Conservation (phyloP, 768 basidiomycete species). For the Naematelia aurantialba region DNA sequence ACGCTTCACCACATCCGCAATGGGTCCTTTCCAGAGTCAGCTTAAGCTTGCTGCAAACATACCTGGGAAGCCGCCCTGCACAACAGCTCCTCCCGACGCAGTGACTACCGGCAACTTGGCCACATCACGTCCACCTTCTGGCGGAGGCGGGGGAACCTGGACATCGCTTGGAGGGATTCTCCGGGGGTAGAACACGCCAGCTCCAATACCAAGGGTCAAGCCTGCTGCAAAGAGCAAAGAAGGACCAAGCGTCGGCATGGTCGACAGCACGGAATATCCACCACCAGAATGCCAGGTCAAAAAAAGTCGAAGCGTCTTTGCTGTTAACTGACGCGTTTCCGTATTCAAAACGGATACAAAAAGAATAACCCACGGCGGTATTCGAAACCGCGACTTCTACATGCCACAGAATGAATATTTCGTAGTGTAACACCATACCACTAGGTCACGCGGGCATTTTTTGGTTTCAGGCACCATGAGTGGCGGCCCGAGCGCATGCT, state of each 20-base stretch:
- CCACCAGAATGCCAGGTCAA: background rate
- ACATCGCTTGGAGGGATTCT: conserved; percentile 25
- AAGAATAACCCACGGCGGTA: conserved; percentile 6
- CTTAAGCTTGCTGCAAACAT: conserved; percentile 27
- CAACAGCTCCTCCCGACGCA: conserved; percentile 26
- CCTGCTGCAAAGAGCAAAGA: conserved; percentile 72
- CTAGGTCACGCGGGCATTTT: conserved; percentile 6
- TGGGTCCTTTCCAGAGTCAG: conserved; percentile 64
- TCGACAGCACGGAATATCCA: background rate
- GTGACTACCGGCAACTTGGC: conserved; percentile 53
- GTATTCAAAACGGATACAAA: background rate
- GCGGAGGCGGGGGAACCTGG: conserved; percentile 53
- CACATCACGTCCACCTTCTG: conserved; percentile 52
- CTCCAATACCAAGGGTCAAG: conserved; percentile 72
- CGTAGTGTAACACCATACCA: conserved; percentile 7
- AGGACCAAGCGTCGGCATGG: conserved; percentile 41
- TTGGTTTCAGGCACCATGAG: background rate
- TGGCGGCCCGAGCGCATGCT: background rate
- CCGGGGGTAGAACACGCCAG: conserved; percentile 44
- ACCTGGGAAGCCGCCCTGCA: conserved; percentile 71
- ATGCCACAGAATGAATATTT: conserved; percentile 1
- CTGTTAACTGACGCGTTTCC: too few relatives aligned
- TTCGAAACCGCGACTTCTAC: conserved; percentile 7
- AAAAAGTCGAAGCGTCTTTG: background rate
- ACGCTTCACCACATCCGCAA: conserved; percentile 72